phyloP scores from a whole-genome alignment of 176 grass and related monocot species.

The Zizania latifolia region DNA sequence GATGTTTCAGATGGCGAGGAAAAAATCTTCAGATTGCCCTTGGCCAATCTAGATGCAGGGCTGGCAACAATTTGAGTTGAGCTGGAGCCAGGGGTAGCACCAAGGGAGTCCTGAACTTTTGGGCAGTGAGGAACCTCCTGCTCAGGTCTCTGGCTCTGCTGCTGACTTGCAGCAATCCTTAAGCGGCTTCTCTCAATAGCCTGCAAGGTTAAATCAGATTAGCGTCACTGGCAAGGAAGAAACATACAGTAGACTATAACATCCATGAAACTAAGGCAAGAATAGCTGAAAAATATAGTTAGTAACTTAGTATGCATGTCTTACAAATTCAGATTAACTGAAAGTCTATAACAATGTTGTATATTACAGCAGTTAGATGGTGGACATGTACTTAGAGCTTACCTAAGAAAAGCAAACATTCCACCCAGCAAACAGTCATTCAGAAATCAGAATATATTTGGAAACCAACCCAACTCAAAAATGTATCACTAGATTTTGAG shows the following conservation, averaged over 20 bases:
- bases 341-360: not conserved
- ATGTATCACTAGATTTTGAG: not conserved
- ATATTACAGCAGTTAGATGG: not conserved
- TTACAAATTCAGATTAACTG: not conserved
- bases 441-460: not conserved
- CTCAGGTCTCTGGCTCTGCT: constrained; percentile 21
- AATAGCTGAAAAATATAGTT: not conserved
- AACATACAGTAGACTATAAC: not conserved
- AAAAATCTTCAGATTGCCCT: constrained; percentile 25
- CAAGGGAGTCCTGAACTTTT: constrained; percentile 9
- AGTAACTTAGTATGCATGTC: not conserved
- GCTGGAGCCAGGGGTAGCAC: constrained; percentile 33
- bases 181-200: constrained; percentile 58
- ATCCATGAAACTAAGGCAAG: not conserved
- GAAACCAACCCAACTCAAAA: not conserved
- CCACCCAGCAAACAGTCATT: not conserved
- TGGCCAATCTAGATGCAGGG: constrained; percentile 13
- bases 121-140: not conserved
- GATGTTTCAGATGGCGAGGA: constrained; percentile 23
- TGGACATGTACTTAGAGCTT: not conserved
- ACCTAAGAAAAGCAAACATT: not conserved
- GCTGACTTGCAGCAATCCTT: constrained; percentile 44
- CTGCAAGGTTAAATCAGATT: constrained; percentile 41
- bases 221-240: not conserved
- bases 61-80: constrained; percentile 33